Base-by-base conservation (phyloP, 2,329 filamentous ascomycete genomes). In the Microcyclosporella mali region DNA sequence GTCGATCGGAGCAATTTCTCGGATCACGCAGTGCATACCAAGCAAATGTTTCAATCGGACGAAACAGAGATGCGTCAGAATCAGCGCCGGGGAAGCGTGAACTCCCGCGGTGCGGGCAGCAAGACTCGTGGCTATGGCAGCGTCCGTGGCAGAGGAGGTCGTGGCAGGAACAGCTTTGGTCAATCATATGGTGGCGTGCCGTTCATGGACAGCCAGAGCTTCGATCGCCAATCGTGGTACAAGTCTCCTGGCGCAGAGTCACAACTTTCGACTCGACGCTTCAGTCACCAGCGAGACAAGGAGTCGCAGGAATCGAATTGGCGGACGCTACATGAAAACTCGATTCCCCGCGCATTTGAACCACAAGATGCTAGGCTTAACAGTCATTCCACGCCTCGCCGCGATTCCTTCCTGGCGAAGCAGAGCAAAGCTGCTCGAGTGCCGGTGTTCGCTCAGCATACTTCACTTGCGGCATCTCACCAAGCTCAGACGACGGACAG, bases 1-100 rank as follows among this genome's bases (percentile, higher is more conserved):
- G 14, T 11, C 18, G 37, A 45, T 18, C 43, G 37, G 9, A 40
- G 36, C 35, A 44, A 44, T 30, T 18, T 18, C 17, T 12, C 25
- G 34, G n/a, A 17, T 14, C 27, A 16, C 16, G n/a, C 17, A 15
- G 9, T 38, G 16, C 35, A 27, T 27, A 37, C 31, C 34, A 30
- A 43, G 28, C 34, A 34, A 19, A 7, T 7, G 3, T 32, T 34
- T 34, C 31, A 18, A 17, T 12, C 18, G 11, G 12, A n/a, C 6
- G 40, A 36, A 21, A 3, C 31, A 16, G 27, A 36, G 6, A 7
- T 17, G 4, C 27, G 14, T 14, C 21, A 25, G 9, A 9, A 25
- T 25, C 21, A 39, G 33, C 34, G 33, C 10, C 38, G 15, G 6
- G 39, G 41, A 14, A 41, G 45, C 29, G n/a, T 30, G 28, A 32